Base-by-base conservation (phyloP, 495 filamentous ascomycete species). In the Bacidia gigantensis region DNA sequence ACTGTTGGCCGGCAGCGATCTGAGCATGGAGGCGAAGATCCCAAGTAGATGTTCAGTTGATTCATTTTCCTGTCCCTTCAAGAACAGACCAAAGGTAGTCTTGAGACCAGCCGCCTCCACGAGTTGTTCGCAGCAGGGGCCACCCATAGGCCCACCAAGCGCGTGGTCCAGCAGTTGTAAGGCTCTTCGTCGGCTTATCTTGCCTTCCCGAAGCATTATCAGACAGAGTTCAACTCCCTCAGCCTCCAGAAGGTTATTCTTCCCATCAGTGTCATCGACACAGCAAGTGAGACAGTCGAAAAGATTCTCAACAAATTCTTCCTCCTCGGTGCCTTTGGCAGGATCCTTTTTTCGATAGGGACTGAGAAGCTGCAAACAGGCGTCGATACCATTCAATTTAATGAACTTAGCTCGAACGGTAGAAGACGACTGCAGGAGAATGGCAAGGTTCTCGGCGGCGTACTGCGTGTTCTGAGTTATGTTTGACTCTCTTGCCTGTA, bases 391-490 rank as follows among this genome's bases (percentile, higher is more conserved):
- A 51, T 95, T 80, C 1, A 85, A 62, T 10, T 67, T 64, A 46
- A 75, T 72, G n/a, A 95, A 67, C 43, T 73, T 73, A 38, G 69
- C 68, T 26, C 86, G 72, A 62, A 86, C 90, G 14, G 72, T 62
- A 0, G 70, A 45, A 12, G 82, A 83, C 5, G 83, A 82, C 61
- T 89, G 85, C 12, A 85, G 65, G 0, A 99, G 67, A 49, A 99
- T 94, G 2, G 90, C 85, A 14, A 99, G 70, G 12, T 97, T 74
- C 66, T 99, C 92, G 9, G 92, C 87, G 0, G 88, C 77, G 60
- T 97, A 99, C 63, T 95, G 92, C 63, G 89, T 95, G 65, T 99
- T 99, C 66, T 99, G 92, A 22, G 72, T 70, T 7, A 82, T 73
- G 0, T 72, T 70, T 3, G 66, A 67, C 62, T 89, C 83, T 46